Conservation (phyloP, 225 moss, liverwort and hornwort genomes). For the Rhytidiadelphus loreus region DNA sequence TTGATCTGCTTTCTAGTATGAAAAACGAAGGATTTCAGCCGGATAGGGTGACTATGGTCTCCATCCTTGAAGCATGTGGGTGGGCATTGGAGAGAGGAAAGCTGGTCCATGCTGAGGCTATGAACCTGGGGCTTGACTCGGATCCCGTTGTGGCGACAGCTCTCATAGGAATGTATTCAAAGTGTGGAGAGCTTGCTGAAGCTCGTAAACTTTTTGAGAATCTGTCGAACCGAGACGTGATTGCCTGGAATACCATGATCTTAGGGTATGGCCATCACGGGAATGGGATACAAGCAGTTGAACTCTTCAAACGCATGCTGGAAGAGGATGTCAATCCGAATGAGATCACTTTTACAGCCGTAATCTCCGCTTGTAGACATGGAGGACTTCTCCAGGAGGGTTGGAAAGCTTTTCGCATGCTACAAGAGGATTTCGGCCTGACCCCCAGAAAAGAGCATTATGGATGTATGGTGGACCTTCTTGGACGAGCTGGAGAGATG, state of each 20-base stretch:
- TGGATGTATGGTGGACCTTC: slow-evolving; percentile 29
- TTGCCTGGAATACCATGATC: slow-evolving; percentile 47
- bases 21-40: slow-evolving; percentile 16
- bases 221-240: slow-evolving; percentile 4
- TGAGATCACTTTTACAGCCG: slow-evolving; percentile 29
- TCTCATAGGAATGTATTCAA: slow-evolving; percentile 37
- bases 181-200: slow-evolving; percentile 32
- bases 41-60: slow-evolving; percentile 22
- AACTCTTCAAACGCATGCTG: slow-evolving; percentile 26
- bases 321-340: slow-evolving; percentile 3
- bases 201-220: slow-evolving; percentile 27
- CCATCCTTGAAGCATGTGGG: slow-evolving; percentile 18
- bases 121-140: background rate
- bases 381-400: slow-evolving; percentile 23
- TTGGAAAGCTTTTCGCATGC: slow-evolving; percentile 8
- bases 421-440: slow-evolving; percentile 9
- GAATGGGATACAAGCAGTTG: slow-evolving; percentile 12
- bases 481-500: slow-evolving; percentile 31
- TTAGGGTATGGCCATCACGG: slow-evolving; percentile 31
- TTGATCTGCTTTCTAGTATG: slow-evolving; percentile 19
- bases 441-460: slow-evolving; percentile 32
- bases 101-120: slow-evolving; percentile 11
- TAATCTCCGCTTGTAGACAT: slow-evolving; percentile 32
- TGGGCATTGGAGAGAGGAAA: slow-evolving; percentile 22
- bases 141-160: slow-evolving; percentile 25